phyloP scores from a whole-genome alignment of 768 basidiomycete species.

The Ramaria sp. region DNA sequence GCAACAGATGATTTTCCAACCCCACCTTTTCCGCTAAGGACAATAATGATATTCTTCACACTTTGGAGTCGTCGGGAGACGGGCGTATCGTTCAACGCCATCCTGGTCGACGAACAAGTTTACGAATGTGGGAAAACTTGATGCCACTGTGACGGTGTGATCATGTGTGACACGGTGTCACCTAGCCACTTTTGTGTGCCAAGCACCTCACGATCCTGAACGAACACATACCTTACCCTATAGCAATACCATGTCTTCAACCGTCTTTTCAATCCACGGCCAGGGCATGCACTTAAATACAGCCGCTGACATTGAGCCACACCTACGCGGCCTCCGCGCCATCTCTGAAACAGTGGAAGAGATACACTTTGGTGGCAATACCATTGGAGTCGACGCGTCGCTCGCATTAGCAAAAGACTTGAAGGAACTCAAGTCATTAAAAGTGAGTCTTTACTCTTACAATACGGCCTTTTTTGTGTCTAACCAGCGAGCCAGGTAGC shows the following conservation, averaged over 20 bases:
- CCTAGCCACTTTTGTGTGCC: no score
- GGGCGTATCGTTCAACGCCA: conserved; percentile 32
- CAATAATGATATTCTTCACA: conserved; percentile 82
- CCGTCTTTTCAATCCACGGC: conserved; percentile 44
- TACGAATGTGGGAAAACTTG: no score
- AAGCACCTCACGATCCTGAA: not conserved
- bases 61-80: conserved; percentile 58
- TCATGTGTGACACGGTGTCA: no score
- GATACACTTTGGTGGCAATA: conserved; percentile 90
- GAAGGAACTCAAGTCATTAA: conserved; percentile 50
- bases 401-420: conserved; percentile 74
- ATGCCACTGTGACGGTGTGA: no score
- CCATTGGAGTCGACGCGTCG: conserved; percentile 85
- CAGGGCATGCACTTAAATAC: conserved; percentile 73
- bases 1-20: conserved; percentile 98
- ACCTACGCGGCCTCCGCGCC: conserved; percentile 34
- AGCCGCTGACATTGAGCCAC: conserved; percentile 62
- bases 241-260: conserved; percentile 9
- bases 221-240: not conserved
- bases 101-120: not conserved
- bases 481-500: conserved; percentile 49
- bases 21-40: conserved; percentile 94
- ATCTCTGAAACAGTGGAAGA: conserved; percentile 61
- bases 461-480: not conserved
- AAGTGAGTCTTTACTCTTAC: conserved; percentile 34